Evolutionary conservation across 1,284 basidiomycete species (phyloP), one percentile per base, ranked within the genome.

Genomic region (Cryptococcus floricola): DNA sequence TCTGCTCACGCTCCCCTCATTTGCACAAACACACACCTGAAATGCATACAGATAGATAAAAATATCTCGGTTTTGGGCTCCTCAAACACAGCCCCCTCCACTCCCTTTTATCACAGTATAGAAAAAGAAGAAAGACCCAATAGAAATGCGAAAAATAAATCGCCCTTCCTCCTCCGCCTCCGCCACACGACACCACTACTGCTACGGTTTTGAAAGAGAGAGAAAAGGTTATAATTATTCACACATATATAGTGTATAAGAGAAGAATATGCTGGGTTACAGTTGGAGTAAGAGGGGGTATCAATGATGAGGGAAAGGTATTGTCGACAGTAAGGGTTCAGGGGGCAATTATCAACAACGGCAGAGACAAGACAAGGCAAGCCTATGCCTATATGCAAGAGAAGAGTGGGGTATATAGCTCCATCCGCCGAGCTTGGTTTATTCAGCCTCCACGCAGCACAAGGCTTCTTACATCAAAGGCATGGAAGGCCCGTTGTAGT

Each of bases 401-500:
- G 19, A 54, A 41, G 16, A 49, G 4, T 27, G 31, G 48, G 31
- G 37, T 49, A 49, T 49, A 18, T 3, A 28, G 14, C 27, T 28
- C 44, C 41, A 42, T n/a, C 16, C 27, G n/a, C 44, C 44, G 18
- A 46, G 44, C 44, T 9, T 23, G 10, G 14, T 46, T 23, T 25
- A 28, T 25, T 39, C 38, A 6, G 9, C 19, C 38, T 19, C 37
- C 25, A 49, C 46, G 28, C 39, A 42, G 41, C n/a, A 16, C 19
- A 23, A 42, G 8, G n/a, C 34, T 39, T n/a, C 18, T 49, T 48
- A 59, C 60, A 61, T 61, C 51, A 53, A 53, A 31, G 54, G 57
- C 31, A 59, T 42, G 28, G 50, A 25, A 25, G 57, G 57, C 13
- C 59, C 59, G 52, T 59, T 61, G 57, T 61, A 56, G 52, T 58